Evolutionary conservation across 2,329 filamentous ascomycete species (phyloP).

Genomic region (Arthrocladium fulminans): DNA sequence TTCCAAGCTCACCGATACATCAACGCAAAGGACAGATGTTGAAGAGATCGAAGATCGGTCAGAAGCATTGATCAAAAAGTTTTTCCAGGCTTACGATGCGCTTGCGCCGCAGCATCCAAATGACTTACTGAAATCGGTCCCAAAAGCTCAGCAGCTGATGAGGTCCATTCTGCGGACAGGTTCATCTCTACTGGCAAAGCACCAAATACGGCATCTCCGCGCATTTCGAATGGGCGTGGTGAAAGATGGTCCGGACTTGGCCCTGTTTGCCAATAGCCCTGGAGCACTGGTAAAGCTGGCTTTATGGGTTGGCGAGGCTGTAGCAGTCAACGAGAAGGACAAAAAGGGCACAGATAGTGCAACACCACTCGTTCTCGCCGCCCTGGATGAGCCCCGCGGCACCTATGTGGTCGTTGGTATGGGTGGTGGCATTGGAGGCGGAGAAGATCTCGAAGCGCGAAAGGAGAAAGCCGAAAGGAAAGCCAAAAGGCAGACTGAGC

Average conservation of each 20-base stretch:
- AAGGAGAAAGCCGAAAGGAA: conserved; percentile 60
- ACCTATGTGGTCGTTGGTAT: conserved; percentile 91
- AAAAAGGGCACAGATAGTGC: conserved; percentile 58
- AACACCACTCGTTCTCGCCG: conserved; percentile 81
- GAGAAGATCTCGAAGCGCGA: conserved; percentile 62
- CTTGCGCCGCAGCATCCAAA: conserved; percentile 38
- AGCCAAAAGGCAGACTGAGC: conserved; percentile 54
- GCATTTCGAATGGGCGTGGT: conserved; percentile 94
- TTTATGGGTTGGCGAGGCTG: conserved; percentile 86
- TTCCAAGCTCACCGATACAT: conserved; percentile 6
- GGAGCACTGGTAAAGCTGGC: conserved; percentile 88
- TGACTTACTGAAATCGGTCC: conserved; percentile 63
- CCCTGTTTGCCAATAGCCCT: conserved; percentile 76
- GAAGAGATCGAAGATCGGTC: conserved; percentile 19
- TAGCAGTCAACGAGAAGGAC: conserved; percentile 80
- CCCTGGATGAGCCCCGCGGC: conserved; percentile 74
- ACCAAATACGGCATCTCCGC: conserved; percentile 82
- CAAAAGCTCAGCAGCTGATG: conserved; percentile 79
- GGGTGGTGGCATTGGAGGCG: conserved; percentile 66
- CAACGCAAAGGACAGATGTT: conserved; percentile 15
- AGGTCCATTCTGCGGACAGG: conserved; percentile 89
- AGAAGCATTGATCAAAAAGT: conserved; percentile 35
- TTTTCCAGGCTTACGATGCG: conserved; percentile 53
- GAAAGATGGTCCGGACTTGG: conserved; percentile 84
- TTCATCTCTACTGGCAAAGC: conserved; percentile 82